phyloP scores from a whole-genome alignment of 352 stramenopile genomes.

The Phytophthora meadii region DNA sequence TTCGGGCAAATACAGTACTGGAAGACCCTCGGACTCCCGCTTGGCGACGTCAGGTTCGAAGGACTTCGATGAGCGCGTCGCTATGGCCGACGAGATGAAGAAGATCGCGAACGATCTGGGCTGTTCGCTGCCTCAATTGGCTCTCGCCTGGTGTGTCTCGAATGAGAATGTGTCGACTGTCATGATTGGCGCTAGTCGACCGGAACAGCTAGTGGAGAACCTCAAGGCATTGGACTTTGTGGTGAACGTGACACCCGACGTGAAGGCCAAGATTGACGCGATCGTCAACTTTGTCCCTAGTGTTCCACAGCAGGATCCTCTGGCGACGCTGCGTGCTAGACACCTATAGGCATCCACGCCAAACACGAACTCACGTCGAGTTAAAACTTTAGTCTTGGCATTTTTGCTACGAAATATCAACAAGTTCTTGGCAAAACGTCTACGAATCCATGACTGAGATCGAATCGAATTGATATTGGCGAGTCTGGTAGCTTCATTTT shows the following conservation, averaged over 20 bases:
- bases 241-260: slow-evolving; percentile 46
- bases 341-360: neutral
- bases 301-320: neutral
- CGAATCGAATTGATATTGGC: no score
- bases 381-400: no score
- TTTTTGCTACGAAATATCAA: no score
- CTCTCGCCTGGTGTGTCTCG: slow-evolving; percentile 50
- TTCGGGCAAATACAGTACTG: slow-evolving; percentile 66
- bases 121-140: slow-evolving; percentile 55
- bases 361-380: no score
- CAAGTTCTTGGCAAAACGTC: no score
- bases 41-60: slow-evolving; percentile 19
- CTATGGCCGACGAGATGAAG: slow-evolving; percentile 45
- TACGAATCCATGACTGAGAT: no score
- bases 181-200: slow-evolving; percentile 48
- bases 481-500: no score
- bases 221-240: slow-evolving; percentile 48
- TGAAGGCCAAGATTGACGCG: slow-evolving; percentile 50
- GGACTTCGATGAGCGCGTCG: slow-evolving; percentile 20
- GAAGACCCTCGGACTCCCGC: slow-evolving; percentile 35
- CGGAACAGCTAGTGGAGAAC: slow-evolving; percentile 67
- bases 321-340: slow-evolving; percentile 11
- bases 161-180: slow-evolving; percentile 65
- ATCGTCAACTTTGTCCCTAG: slow-evolving; percentile 8
- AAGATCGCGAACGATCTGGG: slow-evolving; percentile 52